Evolutionary conservation across 805 yeast genomes (phyloP).

Genomic region (Diddensiella transvaalensis): DNA sequence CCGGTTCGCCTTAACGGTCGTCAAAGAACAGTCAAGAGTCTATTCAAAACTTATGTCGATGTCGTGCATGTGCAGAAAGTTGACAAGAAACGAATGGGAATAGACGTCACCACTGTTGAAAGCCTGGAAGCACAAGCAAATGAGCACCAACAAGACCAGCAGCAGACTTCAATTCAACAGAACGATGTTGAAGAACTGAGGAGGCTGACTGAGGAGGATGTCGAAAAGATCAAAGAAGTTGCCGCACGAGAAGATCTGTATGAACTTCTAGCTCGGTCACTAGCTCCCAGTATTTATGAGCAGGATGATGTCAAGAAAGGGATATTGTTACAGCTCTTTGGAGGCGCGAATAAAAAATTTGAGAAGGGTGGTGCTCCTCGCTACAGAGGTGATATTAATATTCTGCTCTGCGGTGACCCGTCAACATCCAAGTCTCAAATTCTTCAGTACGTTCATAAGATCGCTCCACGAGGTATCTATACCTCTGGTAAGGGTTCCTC

Average conservation of each 20-base stretch:
- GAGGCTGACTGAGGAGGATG: conserved; percentile 63
- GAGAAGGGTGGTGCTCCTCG: conserved; percentile 76
- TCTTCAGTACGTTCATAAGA: conserved; percentile 91
- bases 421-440: conserved; percentile 96
- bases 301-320: conserved; percentile 98
- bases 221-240: conserved; percentile 56
- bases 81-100: conserved; percentile 75
- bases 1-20: conserved; percentile 87
- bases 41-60: conserved; percentile 91
- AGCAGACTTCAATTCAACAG: conserved; percentile 39
- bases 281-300: conserved; percentile 97
- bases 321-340: conserved; percentile 83
- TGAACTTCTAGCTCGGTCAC: conserved; percentile 78
- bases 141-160: conserved; percentile 49
- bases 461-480: conserved; percentile 96
- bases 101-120: conserved; percentile 63
- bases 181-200: conserved; percentile 76
- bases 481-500: conserved; percentile 99
- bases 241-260: conserved; percentile 75
- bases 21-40: conserved; percentile 75
- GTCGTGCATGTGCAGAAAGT: conserved; percentile 89
- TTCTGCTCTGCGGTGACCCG: conserved; percentile 95
- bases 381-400: conserved; percentile 93
- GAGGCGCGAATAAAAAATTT: conserved; percentile 90
- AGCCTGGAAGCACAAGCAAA: conserved; percentile 29